Conservation (phyloP, 805 yeast species). For the Candida mattraensis region DNA sequence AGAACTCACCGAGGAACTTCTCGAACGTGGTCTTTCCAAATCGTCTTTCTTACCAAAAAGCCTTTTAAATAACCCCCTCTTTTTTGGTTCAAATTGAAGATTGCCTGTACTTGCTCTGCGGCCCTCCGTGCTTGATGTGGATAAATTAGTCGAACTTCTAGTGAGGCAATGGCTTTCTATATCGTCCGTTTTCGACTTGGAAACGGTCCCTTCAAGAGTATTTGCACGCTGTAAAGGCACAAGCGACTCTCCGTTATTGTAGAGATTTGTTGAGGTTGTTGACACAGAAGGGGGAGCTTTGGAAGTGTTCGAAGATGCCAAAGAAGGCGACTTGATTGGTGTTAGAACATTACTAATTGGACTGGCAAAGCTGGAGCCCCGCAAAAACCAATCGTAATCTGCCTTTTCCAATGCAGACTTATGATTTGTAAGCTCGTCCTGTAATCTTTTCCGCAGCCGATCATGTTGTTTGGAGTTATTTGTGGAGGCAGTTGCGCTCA, state of each 20-base stretch:
- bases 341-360: constrained; percentile 11
- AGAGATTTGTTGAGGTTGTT: constrained; percentile 15
- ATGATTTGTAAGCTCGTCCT: constrained; percentile 25
- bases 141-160: constrained; percentile 32
- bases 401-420: constrained; percentile 22
- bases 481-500: constrained; percentile 12
- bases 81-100: constrained; percentile 9
- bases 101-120: constrained; percentile 6
- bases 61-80: constrained; percentile 23
- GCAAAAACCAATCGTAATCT: constrained; percentile 35
- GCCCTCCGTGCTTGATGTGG: constrained; percentile 15
- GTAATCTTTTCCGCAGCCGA: constrained; percentile 29
- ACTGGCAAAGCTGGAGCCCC: constrained; percentile 17
- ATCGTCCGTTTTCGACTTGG: constrained; percentile 13
- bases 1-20: constrained; percentile 9
- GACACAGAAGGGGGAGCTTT: constrained; percentile 31
- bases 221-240: constrained; percentile 23
- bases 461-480: constrained; percentile 29
- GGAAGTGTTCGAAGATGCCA: constrained; percentile 22
- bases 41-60: constrained; percentile 28
- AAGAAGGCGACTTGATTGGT: constrained; percentile 29
- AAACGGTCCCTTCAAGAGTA: constrained; percentile 26
- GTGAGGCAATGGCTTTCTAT: constrained; percentile 12
- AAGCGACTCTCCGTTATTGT: constrained; percentile 7
- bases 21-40: constrained; percentile 9